Conservation (phyloP, 306 rosid genomes). For the Ziziphus jujuba region DNA sequence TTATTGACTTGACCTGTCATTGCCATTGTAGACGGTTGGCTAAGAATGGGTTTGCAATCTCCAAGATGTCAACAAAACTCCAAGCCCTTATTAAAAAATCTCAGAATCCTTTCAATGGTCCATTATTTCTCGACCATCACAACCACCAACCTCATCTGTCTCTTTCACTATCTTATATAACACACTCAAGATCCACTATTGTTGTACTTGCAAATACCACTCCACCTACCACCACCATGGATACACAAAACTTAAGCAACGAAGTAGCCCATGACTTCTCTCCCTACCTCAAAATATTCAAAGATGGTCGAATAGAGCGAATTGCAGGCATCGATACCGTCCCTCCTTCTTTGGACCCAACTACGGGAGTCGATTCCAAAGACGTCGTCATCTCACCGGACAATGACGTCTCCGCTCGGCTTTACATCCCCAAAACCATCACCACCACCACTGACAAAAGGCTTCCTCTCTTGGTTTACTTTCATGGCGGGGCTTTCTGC, state of each 20-base stretch:
- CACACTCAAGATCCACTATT: too few relatives aligned
- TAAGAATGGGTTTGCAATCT: too few relatives aligned
- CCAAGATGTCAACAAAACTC: too few relatives aligned
- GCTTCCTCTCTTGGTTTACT: conserved; percentile 53
- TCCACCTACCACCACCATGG: background rate
- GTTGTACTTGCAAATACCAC: too few relatives aligned
- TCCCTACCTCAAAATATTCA: background rate
- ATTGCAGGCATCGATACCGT: conserved; percentile 15
- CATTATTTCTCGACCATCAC: too few relatives aligned
- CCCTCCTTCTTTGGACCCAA: conserved; percentile 39
- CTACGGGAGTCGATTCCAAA: conserved; percentile 48
- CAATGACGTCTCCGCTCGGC: conserved; percentile 39
- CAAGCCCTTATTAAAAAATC: too few relatives aligned
- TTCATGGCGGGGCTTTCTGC: conserved; percentile 61
- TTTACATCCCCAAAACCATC: conserved; percentile 42
- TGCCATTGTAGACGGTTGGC: too few relatives aligned
- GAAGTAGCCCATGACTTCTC: background rate
- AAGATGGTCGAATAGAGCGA: background rate
- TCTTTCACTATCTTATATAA: too few relatives aligned
- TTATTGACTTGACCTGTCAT: too few relatives aligned
- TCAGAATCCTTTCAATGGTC: too few relatives aligned
- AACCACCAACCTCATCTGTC: too few relatives aligned
- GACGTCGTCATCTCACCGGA: conserved; percentile 40
- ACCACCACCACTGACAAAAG: background rate
- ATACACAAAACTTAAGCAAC: background rate